Percentiles rank a stretch among this genome's conserved stretches.
Conservation (phyloP, 768 basidiomycete species). For the Cystofilobasidium capitatum region DNA sequence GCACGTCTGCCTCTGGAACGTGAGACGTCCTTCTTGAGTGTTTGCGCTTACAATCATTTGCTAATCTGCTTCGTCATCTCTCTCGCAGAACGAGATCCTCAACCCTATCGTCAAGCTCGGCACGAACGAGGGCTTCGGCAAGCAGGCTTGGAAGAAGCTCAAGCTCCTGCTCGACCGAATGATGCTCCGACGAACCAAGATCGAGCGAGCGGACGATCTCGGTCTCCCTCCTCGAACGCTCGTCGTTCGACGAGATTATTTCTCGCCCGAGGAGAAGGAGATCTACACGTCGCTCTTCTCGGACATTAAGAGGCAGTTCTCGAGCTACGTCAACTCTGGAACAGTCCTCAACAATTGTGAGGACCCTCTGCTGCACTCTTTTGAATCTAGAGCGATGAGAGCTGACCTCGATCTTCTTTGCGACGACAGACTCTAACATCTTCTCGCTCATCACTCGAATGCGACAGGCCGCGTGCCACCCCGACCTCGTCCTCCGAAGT, state of each 20-base stretch:
- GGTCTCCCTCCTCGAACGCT: conserved; percentile 89
- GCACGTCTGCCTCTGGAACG: conserved; percentile 69
- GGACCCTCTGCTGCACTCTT: conserved; percentile 37
- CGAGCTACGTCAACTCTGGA: conserved; percentile 78
- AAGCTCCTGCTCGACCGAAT: conserved; percentile 71
- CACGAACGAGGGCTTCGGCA: conserved; percentile 14
- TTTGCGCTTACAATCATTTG: neutral
- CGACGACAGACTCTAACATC: conserved; percentile 38
- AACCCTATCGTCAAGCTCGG: conserved; percentile 61
- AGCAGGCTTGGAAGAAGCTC: conserved; percentile 27
- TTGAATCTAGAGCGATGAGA: conserved; percentile 39
- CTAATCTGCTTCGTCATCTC: neutral
- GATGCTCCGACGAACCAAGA: conserved; percentile 61
- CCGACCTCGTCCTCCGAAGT: conserved; percentile 22
- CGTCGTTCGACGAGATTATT: conserved; percentile 76
- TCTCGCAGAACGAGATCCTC: conserved; percentile 77
- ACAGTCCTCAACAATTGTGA: conserved; percentile 76
- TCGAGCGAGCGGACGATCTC: conserved; percentile 92
- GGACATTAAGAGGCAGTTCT: conserved; percentile 82
- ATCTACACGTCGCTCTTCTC: conserved; percentile 74
- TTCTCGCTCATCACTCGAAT: conserved; percentile 74
- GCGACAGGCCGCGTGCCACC: conserved; percentile 85
- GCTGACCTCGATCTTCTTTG: neutral
- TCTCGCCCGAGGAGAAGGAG: conserved; percentile 95
- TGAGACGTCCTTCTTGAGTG: neutral